Conservation (phyloP, 164 flowering plant species). For the Vitis amurensis region DNA sequence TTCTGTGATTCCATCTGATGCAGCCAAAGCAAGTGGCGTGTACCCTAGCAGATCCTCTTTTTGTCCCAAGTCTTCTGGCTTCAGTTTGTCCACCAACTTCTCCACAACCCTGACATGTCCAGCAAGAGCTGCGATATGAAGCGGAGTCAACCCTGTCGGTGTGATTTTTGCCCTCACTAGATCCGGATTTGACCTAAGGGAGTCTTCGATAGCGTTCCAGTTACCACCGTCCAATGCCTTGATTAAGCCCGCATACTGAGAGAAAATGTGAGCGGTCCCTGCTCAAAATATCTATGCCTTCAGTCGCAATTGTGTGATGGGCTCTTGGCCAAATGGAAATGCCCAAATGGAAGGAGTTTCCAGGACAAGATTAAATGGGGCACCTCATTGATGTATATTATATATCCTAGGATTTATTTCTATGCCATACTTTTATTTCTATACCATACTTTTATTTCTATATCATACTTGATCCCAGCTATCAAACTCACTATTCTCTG, state of each 20-base stretch:
- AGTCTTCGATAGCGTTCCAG: neutral
- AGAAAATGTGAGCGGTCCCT: no score
- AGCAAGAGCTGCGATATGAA: neutral
- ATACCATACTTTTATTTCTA: no score
- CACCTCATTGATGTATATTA: no score
- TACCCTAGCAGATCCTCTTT: neutral
- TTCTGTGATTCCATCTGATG: neutral
- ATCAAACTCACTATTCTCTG: no score
- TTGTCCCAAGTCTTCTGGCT: neutral
- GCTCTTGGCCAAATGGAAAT: no score
- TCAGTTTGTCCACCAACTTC: neutral
- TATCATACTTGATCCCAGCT: no score
- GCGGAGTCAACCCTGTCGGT: neutral
- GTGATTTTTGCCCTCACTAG: neutral
- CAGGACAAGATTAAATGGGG: no score
- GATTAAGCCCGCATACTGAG: neutral
- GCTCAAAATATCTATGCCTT: no score
- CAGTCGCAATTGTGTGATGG: no score
- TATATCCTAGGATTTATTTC: no score
- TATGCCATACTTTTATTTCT: no score
- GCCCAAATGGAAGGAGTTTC: no score
- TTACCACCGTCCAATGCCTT: neutral
- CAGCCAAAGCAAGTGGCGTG: neutral
- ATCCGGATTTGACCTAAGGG: neutral
- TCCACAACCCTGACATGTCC: neutral